Conservation (phyloP, 148 eudicot species). For the Persicaria maculosa region DNA sequence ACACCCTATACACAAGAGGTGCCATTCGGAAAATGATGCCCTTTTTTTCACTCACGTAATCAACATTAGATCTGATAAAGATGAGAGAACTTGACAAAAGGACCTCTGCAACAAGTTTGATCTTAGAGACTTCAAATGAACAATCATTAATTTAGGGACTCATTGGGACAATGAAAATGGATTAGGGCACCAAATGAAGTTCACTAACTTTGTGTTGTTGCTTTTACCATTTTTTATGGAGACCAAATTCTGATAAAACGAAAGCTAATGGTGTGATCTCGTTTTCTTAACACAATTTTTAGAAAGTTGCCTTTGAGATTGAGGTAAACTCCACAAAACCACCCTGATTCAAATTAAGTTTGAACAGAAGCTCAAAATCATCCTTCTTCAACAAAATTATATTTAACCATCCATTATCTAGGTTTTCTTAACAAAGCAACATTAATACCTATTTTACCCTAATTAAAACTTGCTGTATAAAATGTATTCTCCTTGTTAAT, state of each 20-base stretch:
- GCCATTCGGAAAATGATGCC: too few species aligned
- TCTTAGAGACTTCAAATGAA: background rate
- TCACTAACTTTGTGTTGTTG: background rate
- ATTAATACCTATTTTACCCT: background rate
- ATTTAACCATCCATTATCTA: background rate
- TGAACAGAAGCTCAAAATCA: background rate
- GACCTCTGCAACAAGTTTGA: background rate
- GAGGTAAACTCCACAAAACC: background rate
- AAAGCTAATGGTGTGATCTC: background rate
- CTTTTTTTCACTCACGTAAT: too few species aligned
- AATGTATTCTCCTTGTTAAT: too few species aligned
- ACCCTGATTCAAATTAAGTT: too few species aligned
- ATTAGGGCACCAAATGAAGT: background rate
- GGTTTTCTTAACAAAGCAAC: background rate
- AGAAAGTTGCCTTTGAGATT: background rate
- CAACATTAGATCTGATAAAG: background rate
- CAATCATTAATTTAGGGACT: background rate
- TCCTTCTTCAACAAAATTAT: background rate
- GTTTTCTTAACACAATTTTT: too few species aligned
- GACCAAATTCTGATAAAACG: background rate
- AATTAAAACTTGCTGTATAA: too few species aligned
- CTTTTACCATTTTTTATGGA: background rate
- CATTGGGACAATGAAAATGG: background rate
- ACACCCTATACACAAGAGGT: background rate
- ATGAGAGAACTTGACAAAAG: background rate